These are phyloP conservation scores for Xylaria scruposa DNA, from an alignment of 495 filamentous ascomycete species.

Conservation along the genomic window DNA sequence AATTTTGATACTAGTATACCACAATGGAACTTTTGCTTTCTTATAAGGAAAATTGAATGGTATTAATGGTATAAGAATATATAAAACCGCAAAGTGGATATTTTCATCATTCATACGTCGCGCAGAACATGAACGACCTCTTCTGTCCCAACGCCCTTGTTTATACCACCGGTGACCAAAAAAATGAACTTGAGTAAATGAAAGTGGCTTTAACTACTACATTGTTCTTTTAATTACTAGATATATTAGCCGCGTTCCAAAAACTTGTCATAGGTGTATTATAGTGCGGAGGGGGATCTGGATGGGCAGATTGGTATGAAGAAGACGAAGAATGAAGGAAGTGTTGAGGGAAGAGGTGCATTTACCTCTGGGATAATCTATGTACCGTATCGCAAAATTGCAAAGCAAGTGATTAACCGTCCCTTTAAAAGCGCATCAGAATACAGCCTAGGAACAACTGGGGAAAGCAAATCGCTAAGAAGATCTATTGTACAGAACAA, in stretches of 20 bases:
- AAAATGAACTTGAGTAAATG: neutral
- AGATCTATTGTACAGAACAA: neutral
- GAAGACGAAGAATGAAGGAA: neutral
- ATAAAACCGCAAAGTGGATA: neutral
- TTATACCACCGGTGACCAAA: neutral
- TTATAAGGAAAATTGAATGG: neutral
- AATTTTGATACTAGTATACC: neutral
- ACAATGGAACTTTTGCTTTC: neutral
- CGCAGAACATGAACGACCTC: neutral
- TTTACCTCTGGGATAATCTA: constrained; percentile 18
- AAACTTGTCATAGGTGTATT: too few relatives aligned
- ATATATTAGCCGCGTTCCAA: constrained; percentile 10
- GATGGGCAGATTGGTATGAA: neutral
- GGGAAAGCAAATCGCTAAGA: neutral
- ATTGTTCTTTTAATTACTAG: constrained; percentile 21
- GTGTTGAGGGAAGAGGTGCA: constrained; percentile 6
- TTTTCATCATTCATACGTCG: neutral
- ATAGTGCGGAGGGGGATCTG: neutral
- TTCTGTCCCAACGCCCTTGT: constrained; percentile 6
- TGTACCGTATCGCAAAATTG: constrained; percentile 3
- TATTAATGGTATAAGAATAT: neutral
- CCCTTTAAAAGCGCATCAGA: constrained; percentile 23
- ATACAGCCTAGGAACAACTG: neutral
- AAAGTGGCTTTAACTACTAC: neutral
- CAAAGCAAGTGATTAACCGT: constrained; percentile 5